Evolutionary conservation across 1,284 basidiomycete species (phyloP).

Genomic region (Irpex sp.): DNA sequence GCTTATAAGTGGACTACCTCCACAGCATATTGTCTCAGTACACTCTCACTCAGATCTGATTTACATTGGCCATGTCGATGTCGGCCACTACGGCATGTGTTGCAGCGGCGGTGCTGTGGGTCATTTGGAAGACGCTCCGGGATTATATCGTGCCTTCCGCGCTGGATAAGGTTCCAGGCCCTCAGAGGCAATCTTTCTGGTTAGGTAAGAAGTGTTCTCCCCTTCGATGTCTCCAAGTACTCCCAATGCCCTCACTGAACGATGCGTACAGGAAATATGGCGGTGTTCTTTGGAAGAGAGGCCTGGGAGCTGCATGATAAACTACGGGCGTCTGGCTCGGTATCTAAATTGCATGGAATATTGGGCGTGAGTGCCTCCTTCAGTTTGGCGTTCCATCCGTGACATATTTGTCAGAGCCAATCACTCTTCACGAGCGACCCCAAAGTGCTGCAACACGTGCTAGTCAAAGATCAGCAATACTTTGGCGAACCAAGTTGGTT

Average conservation of each 20-base stretch:
- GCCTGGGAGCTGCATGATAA: not conserved
- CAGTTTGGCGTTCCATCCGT: not conserved
- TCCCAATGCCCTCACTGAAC: not conserved
- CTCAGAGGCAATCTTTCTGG: slow-evolving; percentile 15
- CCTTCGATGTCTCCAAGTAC: no score
- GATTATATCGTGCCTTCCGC: slow-evolving; percentile 16
- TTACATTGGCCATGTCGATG: no score
- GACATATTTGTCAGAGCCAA: not conserved
- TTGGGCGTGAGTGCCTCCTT: not conserved
- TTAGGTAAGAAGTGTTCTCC: slow-evolving; percentile 4
- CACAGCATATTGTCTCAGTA: no score
- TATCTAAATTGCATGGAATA: not conserved
- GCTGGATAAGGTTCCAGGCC: slow-evolving; percentile 24
- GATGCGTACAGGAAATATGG: not conserved
- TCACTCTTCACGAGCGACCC: not conserved
- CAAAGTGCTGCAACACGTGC: not conserved
- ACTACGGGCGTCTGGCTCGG: not conserved
- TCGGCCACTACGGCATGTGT: not conserved
- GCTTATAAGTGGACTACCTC: no score
- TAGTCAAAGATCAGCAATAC: not conserved
- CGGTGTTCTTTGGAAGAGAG: not conserved
- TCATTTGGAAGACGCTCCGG: slow-evolving; percentile 7
- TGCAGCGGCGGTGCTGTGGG: not conserved
- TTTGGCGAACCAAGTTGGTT: not conserved
- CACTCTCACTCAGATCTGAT: no score